Percentiles rank a stretch among this genome's conserved stretches.
phyloP scores from a whole-genome alignment of 2,329 filamentous ascomycete species.

The Coniochaeta sp. region DNA sequence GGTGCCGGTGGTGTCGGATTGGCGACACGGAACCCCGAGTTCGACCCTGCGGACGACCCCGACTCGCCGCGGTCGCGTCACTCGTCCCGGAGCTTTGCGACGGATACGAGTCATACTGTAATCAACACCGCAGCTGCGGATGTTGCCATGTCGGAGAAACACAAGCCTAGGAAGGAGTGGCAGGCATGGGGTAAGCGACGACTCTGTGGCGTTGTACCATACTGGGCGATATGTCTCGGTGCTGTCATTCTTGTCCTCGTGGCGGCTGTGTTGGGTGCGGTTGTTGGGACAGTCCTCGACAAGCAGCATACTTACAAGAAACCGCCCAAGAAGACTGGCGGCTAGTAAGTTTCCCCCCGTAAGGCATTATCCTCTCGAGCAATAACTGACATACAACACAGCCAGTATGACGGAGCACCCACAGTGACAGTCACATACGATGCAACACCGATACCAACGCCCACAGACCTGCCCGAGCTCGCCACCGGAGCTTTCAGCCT shows the following conservation, averaged over 20 bases:
- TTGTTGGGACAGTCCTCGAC: slow-evolving; percentile 41
- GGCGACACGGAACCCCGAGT: slow-evolving; percentile 56
- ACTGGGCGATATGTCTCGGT: slow-evolving; percentile 52
- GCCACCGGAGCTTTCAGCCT: slow-evolving; percentile 49
- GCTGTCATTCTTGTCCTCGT: slow-evolving; percentile 42
- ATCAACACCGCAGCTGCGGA: slow-evolving; percentile 43
- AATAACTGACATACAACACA: slow-evolving; percentile 9
- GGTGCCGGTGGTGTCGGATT: slow-evolving; percentile 57
- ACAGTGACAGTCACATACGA: slow-evolving; percentile 35
- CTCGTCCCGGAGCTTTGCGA: slow-evolving; percentile 44
- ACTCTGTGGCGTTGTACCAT: slow-evolving; percentile 52
- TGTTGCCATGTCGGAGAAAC: slow-evolving; percentile 37
- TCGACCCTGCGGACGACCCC: slow-evolving; percentile 50
- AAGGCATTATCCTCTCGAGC: background rate
- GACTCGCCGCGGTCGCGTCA: slow-evolving; percentile 41
- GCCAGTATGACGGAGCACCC: background rate
- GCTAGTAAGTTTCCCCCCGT: slow-evolving; percentile 17
- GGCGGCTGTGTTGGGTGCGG: slow-evolving; percentile 48
- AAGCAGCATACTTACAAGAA: slow-evolving; percentile 18
- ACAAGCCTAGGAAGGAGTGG: slow-evolving; percentile 39
- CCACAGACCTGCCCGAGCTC: slow-evolving; percentile 43
- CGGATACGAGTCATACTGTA: slow-evolving; percentile 43
- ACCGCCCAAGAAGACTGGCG: slow-evolving; percentile 12
- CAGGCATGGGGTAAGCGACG: slow-evolving; percentile 46
- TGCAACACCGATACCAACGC: slow-evolving; percentile 43